phyloP scores from a whole-genome alignment of 2,329 filamentous ascomycete genomes.

The Bipolaris cookei region DNA sequence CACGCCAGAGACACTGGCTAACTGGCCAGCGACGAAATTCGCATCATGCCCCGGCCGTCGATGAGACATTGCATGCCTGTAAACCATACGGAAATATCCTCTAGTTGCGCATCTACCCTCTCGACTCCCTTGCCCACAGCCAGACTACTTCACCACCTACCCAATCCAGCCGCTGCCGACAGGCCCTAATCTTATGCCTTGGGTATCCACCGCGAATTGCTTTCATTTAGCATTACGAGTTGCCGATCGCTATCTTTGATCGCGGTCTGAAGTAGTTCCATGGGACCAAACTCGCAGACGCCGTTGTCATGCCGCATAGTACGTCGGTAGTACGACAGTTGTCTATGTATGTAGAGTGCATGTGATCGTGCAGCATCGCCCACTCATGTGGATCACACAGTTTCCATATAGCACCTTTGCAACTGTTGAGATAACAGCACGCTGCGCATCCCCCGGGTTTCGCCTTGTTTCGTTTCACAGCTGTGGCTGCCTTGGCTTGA shows the following conservation, averaged over 20 bases:
- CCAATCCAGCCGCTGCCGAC: slow-evolving; percentile 19
- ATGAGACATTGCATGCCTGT: slow-evolving; percentile 3
- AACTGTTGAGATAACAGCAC: too few species aligned
- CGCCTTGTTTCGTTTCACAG: neutral
- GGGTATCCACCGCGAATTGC: neutral
- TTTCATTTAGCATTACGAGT: neutral
- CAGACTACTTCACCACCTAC: slow-evolving; percentile 27
- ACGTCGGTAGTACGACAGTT: too few species aligned
- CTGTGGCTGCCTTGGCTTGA: slow-evolving; percentile 10
- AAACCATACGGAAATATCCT: slow-evolving; percentile 8
- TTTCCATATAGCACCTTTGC: too few species aligned
- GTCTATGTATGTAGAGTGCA: too few species aligned
- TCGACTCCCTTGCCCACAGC: slow-evolving; percentile 3
- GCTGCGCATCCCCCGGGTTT: neutral
- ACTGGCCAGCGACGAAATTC: slow-evolving; percentile 12
- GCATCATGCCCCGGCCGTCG: neutral
- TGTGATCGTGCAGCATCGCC: too few species aligned
- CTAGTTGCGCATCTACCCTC: slow-evolving; percentile 7
- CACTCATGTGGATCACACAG: too few species aligned
- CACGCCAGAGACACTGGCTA: neutral
- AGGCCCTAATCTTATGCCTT: neutral
- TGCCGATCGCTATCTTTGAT: neutral
- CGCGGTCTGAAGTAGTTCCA: neutral
- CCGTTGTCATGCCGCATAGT: too few species aligned
- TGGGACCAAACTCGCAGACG: too few species aligned